Evolutionary conservation across 495 filamentous ascomycete genomes (phyloP), one percentile per base, ranked within the genome.

Genomic region (Chaetomium fimeti): DNA sequence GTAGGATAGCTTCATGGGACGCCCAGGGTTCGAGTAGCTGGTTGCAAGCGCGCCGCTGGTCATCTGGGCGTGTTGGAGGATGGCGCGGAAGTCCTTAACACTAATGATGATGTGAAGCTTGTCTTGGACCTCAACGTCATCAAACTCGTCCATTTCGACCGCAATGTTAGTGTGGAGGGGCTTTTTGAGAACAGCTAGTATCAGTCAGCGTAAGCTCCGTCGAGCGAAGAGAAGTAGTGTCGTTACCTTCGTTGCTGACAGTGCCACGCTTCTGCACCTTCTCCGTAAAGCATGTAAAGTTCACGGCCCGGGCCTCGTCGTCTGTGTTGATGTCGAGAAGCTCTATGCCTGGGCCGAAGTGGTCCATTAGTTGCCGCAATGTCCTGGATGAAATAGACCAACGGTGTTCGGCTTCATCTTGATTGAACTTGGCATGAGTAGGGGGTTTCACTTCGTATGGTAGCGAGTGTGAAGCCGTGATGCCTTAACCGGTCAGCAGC

Each of bases 211-310:
- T 28, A 5, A 36, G 24, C 45, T 24, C 18, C 32, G 7, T 36
- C 32, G 32, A 11, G 52, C 2, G 28, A 43, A 15, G 28, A 58
- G 15, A 20, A 22, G 45, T n/a, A 45, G 43, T 1, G 56, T 27
- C 8, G 2, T 29, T 76, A 91, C 91, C 89, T 80, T 90, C 94
- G 13, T 91, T 91, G 62, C 88, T 88, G 57, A 89, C 88, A 57
- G 84, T 84, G 43, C 68, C 67, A n/a, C 68, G 68, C 54, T 71
- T 74, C 48, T 74, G 69, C 28, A 93, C 84, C 74, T 94, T 97
- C 69, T 96, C 94, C 1, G 93, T 98, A 70, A 93, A 98, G 74
- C 93, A 97, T 2, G 91, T 97, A 68, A 98, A 96, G 53, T 89
- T 87, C 27, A 82, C 77, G 18, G 77, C 71, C 29, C 63, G 62